These are phyloP conservation scores for Zymoseptoria crescenta DNA, from an alignment of 2,329 filamentous ascomycete genomes.

Conservation along the genomic window DNA sequence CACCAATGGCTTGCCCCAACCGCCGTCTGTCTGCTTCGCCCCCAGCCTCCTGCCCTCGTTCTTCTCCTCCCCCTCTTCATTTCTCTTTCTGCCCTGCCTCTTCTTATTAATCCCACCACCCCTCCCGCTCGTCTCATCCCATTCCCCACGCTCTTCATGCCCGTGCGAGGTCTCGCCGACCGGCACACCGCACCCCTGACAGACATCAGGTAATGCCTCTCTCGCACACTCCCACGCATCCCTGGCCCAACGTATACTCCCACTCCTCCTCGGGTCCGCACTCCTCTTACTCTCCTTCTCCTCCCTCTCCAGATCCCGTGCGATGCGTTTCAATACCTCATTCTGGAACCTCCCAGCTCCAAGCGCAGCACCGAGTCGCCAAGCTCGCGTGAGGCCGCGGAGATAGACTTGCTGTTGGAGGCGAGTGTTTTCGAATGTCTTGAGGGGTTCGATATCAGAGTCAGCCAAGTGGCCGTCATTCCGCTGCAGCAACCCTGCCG, in stretches of 20 bases:
- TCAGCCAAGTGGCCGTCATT: too few relatives aligned
- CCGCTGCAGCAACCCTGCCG: too few relatives aligned
- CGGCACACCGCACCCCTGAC: not conserved
- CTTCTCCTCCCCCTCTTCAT: not conserved
- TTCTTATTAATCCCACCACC: too few relatives aligned
- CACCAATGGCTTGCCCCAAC: not conserved
- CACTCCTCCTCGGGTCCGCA: not conserved
- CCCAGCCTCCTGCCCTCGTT: not conserved
- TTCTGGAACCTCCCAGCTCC: not conserved
- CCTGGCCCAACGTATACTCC: conserved; percentile 1
- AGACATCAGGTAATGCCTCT: not conserved
- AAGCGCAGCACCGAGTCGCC: not conserved
- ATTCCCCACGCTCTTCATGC: too few relatives aligned
- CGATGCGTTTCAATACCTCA: not conserved
- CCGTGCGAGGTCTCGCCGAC: not conserved
- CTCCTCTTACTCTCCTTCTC: not conserved
- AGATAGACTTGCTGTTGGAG: too few relatives aligned
- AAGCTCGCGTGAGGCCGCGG: not conserved
- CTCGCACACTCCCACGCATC: not conserved
- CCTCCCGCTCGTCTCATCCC: too few relatives aligned
- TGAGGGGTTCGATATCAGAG: too few relatives aligned
- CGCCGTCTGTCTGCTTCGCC: not conserved
- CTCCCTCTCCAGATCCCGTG: not conserved
- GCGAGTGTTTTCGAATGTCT: not conserved
- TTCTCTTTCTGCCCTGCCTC: not conserved